Evolutionary conservation across 2,329 filamentous ascomycete genomes (phyloP).

Genomic region (Diplocarpon mali): DNA sequence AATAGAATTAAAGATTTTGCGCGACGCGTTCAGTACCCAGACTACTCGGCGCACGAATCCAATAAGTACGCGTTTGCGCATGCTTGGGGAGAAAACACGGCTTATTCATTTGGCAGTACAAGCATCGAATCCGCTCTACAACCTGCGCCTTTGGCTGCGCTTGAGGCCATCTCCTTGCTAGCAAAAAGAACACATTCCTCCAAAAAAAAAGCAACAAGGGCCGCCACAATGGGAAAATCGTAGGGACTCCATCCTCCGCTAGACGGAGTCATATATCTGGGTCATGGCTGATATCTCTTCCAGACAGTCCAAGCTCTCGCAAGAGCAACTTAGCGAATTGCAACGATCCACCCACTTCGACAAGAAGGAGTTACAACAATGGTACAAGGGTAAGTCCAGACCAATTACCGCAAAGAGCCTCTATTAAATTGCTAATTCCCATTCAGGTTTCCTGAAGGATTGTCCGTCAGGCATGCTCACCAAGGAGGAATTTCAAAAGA

Average conservation of each 20-base stretch:
- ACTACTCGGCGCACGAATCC: background rate
- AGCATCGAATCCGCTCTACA: background rate
- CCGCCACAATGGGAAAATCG: slow-evolving; percentile 41
- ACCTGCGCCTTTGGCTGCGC: slow-evolving; percentile 1
- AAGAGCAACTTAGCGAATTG: slow-evolving; percentile 88
- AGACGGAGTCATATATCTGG: background rate
- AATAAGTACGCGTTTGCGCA: background rate
- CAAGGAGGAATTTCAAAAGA: slow-evolving; percentile 98
- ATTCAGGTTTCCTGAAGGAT: slow-evolving; percentile 86
- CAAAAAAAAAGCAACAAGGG: background rate
- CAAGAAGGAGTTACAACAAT: slow-evolving; percentile 99
- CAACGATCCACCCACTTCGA: slow-evolving; percentile 98
- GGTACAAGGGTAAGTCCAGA: slow-evolving; percentile 80
- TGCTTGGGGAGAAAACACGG: no score
- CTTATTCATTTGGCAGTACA: background rate
- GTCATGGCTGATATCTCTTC: background rate
- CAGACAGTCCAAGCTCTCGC: slow-evolving; percentile 97
- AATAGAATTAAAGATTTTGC: background rate
- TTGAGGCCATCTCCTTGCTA: background rate
- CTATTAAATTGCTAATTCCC: slow-evolving; percentile 11
- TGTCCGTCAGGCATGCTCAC: slow-evolving; percentile 94
- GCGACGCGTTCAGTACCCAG: background rate
- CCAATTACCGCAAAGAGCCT: background rate
- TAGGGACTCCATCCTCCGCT: slow-evolving; percentile 30
- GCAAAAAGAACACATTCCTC: background rate